These are phyloP conservation scores for Kregervanrija pseudodelftensis DNA, from an alignment of 805 yeast genomes.

Conservation along the genomic window DNA sequence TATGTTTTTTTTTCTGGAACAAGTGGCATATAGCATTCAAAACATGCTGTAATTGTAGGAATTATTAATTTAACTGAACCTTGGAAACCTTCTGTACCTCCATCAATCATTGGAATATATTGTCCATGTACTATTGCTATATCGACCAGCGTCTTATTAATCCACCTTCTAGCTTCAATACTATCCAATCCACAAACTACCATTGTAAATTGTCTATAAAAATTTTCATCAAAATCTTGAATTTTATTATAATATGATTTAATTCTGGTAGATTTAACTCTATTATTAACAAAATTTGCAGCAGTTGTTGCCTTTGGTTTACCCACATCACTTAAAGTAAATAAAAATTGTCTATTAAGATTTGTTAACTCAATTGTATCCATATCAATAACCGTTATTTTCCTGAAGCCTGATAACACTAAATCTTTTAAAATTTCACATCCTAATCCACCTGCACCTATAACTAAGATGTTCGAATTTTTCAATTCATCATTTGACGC, in stretches of 20 bases:
- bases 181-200: conserved; percentile 86
- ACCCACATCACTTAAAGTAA: conserved; percentile 56
- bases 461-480: conserved; percentile 31
- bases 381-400: conserved; percentile 71
- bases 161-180: conserved; percentile 87
- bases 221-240: conserved; percentile 54
- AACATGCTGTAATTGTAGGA: conserved; percentile 83
- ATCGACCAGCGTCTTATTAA: conserved; percentile 60
- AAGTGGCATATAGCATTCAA: conserved; percentile 83
- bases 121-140: conserved; percentile 46
- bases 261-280: conserved; percentile 31
- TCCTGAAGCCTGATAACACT: conserved; percentile 59
- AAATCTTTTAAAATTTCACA: conserved; percentile 73
- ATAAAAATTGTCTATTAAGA: conserved; percentile 69
- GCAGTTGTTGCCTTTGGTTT: conserved; percentile 61
- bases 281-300: conserved; percentile 41
- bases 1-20: conserved; percentile 57
- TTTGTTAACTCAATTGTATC: conserved; percentile 76
- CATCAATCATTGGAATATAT: conserved; percentile 73
- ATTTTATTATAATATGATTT: conserved; percentile 59
- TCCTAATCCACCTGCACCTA: conserved; percentile 83
- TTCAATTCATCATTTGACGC: conserved; percentile 15
- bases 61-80: conserved; percentile 86
- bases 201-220: conserved; percentile 60
- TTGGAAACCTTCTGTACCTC: conserved; percentile 91